Evolutionary conservation across 306 rosid genomes (phyloP).

Genomic region (Cicer cuneatum): DNA sequence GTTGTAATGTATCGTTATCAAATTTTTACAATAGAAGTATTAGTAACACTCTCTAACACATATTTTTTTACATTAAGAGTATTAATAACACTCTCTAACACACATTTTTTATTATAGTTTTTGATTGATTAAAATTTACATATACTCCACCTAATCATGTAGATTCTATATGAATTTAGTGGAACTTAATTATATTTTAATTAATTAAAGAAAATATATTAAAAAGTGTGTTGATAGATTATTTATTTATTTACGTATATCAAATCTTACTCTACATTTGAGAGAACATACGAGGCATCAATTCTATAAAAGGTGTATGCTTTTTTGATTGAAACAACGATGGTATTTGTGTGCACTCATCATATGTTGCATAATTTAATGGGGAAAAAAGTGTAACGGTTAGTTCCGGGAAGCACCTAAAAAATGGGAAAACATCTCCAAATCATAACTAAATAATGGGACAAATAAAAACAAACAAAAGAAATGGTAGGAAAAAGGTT

Average conservation of each 20-base stretch:
- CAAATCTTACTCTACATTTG: no score
- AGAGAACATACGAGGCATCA: neutral
- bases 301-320: neutral
- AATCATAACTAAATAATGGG: slow-evolving; percentile 35
- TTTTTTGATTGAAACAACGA: neutral
- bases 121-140: no score
- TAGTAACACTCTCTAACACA: no score
- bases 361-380: slow-evolving; percentile 35
- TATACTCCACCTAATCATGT: no score
- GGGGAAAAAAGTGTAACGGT: slow-evolving; percentile 1
- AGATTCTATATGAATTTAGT: no score
- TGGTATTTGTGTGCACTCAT: slow-evolving; percentile 1
- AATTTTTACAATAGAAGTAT: neutral
- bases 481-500: slow-evolving; percentile 35
- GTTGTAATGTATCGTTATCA: neutral
- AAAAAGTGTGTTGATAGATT: no score
- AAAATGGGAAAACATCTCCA: slow-evolving; percentile 23
- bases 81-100: no score
- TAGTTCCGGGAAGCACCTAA: slow-evolving; percentile 31
- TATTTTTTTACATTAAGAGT: no score
- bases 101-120: no score
- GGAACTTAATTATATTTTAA: no score
- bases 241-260: no score
- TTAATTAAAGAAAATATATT: no score
- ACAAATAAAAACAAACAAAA: slow-evolving; percentile 43